Conservation (phyloP, 2,329 filamentous ascomycete genomes). For the Penicillium sp. region DNA sequence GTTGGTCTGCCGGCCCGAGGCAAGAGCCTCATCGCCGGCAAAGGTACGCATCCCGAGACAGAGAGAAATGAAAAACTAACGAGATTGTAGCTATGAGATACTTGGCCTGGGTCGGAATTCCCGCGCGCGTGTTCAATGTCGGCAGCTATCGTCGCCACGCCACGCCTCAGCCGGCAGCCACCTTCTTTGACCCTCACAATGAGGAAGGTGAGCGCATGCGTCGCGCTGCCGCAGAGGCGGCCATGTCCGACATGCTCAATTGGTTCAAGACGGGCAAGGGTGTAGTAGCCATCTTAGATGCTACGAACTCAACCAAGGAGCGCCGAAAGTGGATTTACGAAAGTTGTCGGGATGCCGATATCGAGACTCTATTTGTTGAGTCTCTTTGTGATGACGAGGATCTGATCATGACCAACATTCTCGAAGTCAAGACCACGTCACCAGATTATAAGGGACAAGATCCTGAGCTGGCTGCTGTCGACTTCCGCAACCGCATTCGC, state of each 20-base stretch:
- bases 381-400: slow-evolving; percentile 95
- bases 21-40: slow-evolving; percentile 96
- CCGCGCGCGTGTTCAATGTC: slow-evolving; percentile 94
- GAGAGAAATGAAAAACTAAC: slow-evolving; percentile 10
- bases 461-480: slow-evolving; percentile 81
- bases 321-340: slow-evolving; percentile 90
- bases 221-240: slow-evolving; percentile 83
- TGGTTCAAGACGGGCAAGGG: slow-evolving; percentile 81
- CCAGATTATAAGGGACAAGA: slow-evolving; percentile 95
- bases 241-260: slow-evolving; percentile 86
- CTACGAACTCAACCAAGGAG: slow-evolving; percentile 91
- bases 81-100: slow-evolving; percentile 74
- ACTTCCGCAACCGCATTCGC: slow-evolving; percentile 90
- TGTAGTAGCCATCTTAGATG: slow-evolving; percentile 89
- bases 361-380: slow-evolving; percentile 94
- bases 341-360: slow-evolving; percentile 67
- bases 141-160: slow-evolving; percentile 89
- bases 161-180: slow-evolving; percentile 84
- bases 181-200: slow-evolving; percentile 93
- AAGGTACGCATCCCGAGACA: slow-evolving; percentile 59
- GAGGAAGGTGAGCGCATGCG: slow-evolving; percentile 85
- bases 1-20: slow-evolving; percentile 92
- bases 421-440: slow-evolving; percentile 94
- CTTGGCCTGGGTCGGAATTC: slow-evolving; percentile 93
- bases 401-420: slow-evolving; percentile 96